Evolutionary conservation across 2,329 filamentous ascomycete genomes (phyloP), one percentile per base, ranked within the genome.

Genomic region (Periconia sp.): DNA sequence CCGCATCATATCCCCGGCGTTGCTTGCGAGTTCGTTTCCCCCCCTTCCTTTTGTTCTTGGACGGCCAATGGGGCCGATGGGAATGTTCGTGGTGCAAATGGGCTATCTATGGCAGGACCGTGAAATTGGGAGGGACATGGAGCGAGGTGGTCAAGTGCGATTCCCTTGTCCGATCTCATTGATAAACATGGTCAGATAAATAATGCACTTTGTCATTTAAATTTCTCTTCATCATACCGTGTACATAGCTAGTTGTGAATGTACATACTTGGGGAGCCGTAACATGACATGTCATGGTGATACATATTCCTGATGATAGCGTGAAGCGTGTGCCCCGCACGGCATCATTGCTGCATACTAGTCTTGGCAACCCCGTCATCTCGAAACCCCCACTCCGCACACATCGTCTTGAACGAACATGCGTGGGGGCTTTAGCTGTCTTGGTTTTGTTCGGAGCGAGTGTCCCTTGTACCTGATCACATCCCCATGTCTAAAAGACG

Each of bases 1-100:
- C 68, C 70, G 70, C 71, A 74, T 74, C 71, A 74, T 74, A 73
- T 72, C 69, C 70, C 70, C 59, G 71, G 71, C 69, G 71, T 73
- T 71, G 33, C 15, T 37, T 37, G 60, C 54, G 63, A 68, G 60
- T 55, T 57, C 63, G 44, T 58, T 48, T 57, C 62, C 55, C 46
- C 33, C 51, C 53, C 49, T 47, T 49, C 40, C 41, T 62, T 54
- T 55, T 57, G 23, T 27, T 27, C 23, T 59, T 61, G 47, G 53
- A 59, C 49, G 62, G 60, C 61, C 55, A 57, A 53, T 52, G 59
- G 47, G 56, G 55, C 55, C 47, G 56, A 60, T 62, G 41, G 41
- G 62, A 54, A 55, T 58, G 62, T 57, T 51, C 54, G 61, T 45
- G 57, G 58, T 57, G 57, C 49, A 51, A 31, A 53, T 56, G 53